Evolutionary conservation across 768 basidiomycete species (phyloP).

Genomic region (Paxillus involutus): DNA sequence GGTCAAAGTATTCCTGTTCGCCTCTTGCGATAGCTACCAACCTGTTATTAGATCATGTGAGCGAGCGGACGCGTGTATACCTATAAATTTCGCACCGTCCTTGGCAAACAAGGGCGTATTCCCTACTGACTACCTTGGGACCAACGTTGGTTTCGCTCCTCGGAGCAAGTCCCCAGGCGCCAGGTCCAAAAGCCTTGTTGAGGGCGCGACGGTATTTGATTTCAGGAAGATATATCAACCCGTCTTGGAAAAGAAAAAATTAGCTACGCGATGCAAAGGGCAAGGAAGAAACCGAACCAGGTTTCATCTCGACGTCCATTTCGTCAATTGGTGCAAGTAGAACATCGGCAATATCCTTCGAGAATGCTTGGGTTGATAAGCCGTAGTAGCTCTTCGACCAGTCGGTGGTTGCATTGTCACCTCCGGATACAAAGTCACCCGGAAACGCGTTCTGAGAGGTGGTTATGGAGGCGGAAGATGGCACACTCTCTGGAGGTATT

Average conservation of each 20-base stretch:
- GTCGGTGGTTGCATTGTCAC: slow-evolving; percentile 46
- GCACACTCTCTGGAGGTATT: slow-evolving; percentile 12
- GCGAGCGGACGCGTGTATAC: background rate
- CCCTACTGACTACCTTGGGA: slow-evolving; percentile 84
- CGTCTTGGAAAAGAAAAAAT: slow-evolving; percentile 52
- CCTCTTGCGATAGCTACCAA: slow-evolving; percentile 90
- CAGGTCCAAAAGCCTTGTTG: slow-evolving; percentile 94
- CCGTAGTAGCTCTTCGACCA: slow-evolving; percentile 92
- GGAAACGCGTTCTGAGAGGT: slow-evolving; percentile 24
- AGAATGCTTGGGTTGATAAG: slow-evolving; percentile 73
- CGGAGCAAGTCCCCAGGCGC: slow-evolving; percentile 96
- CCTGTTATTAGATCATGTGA: slow-evolving; percentile 37
- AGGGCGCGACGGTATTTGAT: slow-evolving; percentile 93
- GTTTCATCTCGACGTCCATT: slow-evolving; percentile 89
- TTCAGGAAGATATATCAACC: slow-evolving; percentile 92
- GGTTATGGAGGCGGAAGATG: slow-evolving; percentile 11
- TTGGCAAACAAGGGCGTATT: slow-evolving; percentile 92
- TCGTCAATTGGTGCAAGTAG: slow-evolving; percentile 76
- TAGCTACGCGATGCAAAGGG: background rate
- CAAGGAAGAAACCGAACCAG: slow-evolving; percentile 52
- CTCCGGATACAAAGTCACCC: slow-evolving; percentile 25
- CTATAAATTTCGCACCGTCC: slow-evolving; percentile 60
- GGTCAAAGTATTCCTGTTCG: slow-evolving; percentile 96
- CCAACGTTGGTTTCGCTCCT: slow-evolving; percentile 89
- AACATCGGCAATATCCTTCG: slow-evolving; percentile 68